A percentile compares a stretch with the other conserved stretches of the same genome.
phyloP scores from a whole-genome alignment of 768 basidiomycete species.

The Fomitopsis pulvina region DNA sequence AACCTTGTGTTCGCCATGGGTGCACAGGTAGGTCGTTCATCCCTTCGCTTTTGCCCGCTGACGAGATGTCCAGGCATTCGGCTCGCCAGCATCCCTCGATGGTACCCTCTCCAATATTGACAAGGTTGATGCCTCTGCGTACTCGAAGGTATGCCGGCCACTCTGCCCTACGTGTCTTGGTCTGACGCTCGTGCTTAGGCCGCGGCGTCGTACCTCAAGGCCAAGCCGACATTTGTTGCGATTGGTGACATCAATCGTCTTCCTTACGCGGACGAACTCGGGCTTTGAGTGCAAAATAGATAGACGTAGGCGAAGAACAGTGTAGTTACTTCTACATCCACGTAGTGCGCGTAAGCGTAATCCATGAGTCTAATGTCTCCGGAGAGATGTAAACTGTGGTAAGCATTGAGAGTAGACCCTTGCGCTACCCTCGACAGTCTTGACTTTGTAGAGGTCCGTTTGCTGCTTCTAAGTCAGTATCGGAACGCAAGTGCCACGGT shows the following conservation, averaged over 20 bases:
- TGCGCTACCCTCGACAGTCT: too few relatives aligned
- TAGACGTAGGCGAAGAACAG: constrained; percentile 1
- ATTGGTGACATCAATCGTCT: constrained; percentile 73
- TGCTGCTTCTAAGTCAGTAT: too few relatives aligned
- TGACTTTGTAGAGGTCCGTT: too few relatives aligned
- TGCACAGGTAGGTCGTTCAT: constrained; percentile 45
- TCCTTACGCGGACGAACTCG: constrained; percentile 81
- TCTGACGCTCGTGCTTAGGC: constrained; percentile 35
- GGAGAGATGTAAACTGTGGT: too few relatives aligned
- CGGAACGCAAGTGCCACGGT: too few relatives aligned
- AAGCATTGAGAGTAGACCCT: too few relatives aligned
- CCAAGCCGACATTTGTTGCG: constrained; percentile 82
- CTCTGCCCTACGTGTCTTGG: neutral
- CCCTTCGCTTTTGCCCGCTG: neutral
- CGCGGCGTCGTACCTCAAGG: constrained; percentile 56
- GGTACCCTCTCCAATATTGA: constrained; percentile 63
- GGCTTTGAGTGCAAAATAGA: constrained; percentile 42
- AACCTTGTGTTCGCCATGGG: constrained; percentile 59
- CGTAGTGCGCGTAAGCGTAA: neutral
- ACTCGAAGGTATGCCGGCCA: constrained; percentile 57
- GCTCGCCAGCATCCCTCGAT: constrained; percentile 50
- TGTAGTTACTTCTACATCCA: neutral
- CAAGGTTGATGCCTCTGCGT: constrained; percentile 53
- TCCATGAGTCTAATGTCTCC: neutral
- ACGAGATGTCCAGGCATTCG: constrained; percentile 46